Percentiles rank a stretch among this genome's conserved stretches.
Conservation (phyloP, 2,329 filamentous ascomycete genomes). For the Pestalotiopsis sp. region DNA sequence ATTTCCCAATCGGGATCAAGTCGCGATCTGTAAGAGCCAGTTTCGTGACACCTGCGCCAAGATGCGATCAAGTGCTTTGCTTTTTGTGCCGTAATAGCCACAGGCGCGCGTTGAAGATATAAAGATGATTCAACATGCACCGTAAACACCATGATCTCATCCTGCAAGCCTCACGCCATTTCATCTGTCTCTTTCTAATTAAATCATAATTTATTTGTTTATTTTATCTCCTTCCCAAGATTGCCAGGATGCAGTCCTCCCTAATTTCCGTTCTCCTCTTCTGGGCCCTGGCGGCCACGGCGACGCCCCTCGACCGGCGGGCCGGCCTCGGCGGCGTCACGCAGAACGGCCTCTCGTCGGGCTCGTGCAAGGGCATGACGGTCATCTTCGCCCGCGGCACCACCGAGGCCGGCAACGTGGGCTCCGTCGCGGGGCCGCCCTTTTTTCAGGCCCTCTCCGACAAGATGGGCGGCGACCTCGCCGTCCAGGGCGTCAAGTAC, state of each 20-base stretch:
- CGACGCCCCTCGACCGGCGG: slow-evolving; percentile 14
- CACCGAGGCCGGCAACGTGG: slow-evolving; percentile 55
- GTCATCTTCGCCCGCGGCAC: slow-evolving; percentile 62
- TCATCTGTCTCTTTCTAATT: not conserved
- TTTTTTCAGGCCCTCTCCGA: slow-evolving; percentile 49
- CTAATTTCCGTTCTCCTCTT: not conserved
- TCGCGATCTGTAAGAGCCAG: not conserved
- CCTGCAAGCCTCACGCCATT: not conserved
- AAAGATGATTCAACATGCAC: not conserved
- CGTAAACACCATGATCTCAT: not conserved
- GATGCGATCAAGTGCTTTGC: not conserved
- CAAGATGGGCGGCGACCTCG: slow-evolving; percentile 45
- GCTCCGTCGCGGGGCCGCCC: slow-evolving; percentile 49
- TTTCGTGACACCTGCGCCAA: not conserved
- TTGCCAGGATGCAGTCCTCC: slow-evolving; percentile 2
- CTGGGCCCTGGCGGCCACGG: slow-evolving; percentile 10
- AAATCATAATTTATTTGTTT: not conserved
- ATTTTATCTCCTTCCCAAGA: too few species aligned
- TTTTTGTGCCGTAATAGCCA: not conserved
- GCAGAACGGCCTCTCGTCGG: slow-evolving; percentile 13
- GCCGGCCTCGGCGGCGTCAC: slow-evolving; percentile 8
- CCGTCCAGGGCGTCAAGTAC: slow-evolving; percentile 59
- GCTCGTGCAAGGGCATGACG: slow-evolving; percentile 46
- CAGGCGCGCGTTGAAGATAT: not conserved
- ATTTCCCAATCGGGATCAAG: slow-evolving; percentile 4